A percentile compares a stretch with the other conserved stretches of the same genome.
Conservation (phyloP, 176 grass and related monocot genomes). For the Raddia distichophylla region DNA sequence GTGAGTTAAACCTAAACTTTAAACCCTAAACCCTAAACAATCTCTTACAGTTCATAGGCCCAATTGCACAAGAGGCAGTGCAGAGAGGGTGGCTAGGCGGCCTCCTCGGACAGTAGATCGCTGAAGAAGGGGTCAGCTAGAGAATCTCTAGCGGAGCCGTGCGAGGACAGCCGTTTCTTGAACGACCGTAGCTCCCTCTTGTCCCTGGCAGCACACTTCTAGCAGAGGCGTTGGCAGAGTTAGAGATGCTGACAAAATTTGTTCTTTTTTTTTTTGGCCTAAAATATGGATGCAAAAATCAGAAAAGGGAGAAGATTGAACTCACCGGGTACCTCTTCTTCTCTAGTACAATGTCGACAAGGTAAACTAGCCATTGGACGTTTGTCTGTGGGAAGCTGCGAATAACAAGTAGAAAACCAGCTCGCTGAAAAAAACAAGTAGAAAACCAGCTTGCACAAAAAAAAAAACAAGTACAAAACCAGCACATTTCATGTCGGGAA, state of each 20-base stretch:
- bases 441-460: too few species aligned
- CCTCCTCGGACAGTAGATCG: slow-evolving; percentile 43
- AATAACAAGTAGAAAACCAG: not conserved
- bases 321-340: slow-evolving; percentile 86
- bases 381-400: slow-evolving; percentile 89
- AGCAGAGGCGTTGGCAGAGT: slow-evolving; percentile 26
- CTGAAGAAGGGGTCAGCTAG: slow-evolving; percentile 70
- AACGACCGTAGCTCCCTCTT: slow-evolving; percentile 81
- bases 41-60: not conserved
- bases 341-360: slow-evolving; percentile 73
- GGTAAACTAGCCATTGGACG: slow-evolving; percentile 87
- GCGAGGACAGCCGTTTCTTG: slow-evolving; percentile 66
- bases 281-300: not conserved
- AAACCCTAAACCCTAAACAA: not conserved
- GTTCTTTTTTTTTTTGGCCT: not conserved
- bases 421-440: too few species aligned
- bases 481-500: not conserved
- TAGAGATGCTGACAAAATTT: not conserved
- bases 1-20: not conserved
- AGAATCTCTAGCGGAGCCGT: slow-evolving; percentile 59
- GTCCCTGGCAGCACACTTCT: slow-evolving; percentile 57
- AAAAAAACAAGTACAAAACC: not conserved
- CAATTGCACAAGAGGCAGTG: slow-evolving; percentile 16
- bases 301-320: slow-evolving; percentile 23
- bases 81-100: not conserved